Percentiles rank a stretch among this genome's conserved stretches.
These are phyloP conservation scores for Globisporangium cederbergense DNA, from an alignment of 352 stramenopile genomes.

Conservation along the genomic window DNA sequence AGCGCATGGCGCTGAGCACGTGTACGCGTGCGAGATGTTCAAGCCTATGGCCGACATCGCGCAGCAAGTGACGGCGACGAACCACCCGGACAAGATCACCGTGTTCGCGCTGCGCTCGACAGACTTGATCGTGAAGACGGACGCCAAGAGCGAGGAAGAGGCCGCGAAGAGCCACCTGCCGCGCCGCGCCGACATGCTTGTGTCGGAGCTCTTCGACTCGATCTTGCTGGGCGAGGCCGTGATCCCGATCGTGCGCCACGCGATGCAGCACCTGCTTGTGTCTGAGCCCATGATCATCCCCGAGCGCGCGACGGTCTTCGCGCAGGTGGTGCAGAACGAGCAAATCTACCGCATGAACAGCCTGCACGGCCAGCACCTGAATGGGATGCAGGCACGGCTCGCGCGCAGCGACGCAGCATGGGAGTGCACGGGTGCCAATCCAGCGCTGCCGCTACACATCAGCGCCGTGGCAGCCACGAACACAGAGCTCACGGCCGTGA, in stretches of 20 bases:
- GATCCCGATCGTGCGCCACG: conserved; percentile 80
- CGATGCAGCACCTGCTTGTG: conserved; percentile 57
- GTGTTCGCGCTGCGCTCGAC: conserved; percentile 76
- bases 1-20: conserved; percentile 77
- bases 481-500: conserved; percentile 38
- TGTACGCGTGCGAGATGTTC: conserved; percentile 93
- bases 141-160: neutral
- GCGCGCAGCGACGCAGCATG: conserved; percentile 54
- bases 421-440: conserved; percentile 57
- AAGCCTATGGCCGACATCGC: conserved; percentile 81
- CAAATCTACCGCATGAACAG: conserved; percentile 70
- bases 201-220: conserved; percentile 92
- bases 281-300: conserved; percentile 65
- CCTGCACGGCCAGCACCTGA: conserved; percentile 30
- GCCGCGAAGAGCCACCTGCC: conserved; percentile 36
- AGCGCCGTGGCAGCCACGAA: conserved; percentile 33
- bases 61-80: conserved; percentile 55
- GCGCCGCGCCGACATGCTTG: conserved; percentile 83
- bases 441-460: conserved; percentile 67
- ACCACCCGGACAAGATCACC: conserved; percentile 72
- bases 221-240: conserved; percentile 88
- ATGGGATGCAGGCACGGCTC: conserved; percentile 31
- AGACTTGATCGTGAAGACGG: conserved; percentile 43
- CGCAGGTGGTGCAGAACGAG: conserved; percentile 65
- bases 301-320: conserved; percentile 60